A percentile compares a stretch with the other conserved stretches of the same genome.
phyloP scores from a whole-genome alignment of 352 stramenopile genomes.

The Hyaloperonospora brassicae region DNA sequence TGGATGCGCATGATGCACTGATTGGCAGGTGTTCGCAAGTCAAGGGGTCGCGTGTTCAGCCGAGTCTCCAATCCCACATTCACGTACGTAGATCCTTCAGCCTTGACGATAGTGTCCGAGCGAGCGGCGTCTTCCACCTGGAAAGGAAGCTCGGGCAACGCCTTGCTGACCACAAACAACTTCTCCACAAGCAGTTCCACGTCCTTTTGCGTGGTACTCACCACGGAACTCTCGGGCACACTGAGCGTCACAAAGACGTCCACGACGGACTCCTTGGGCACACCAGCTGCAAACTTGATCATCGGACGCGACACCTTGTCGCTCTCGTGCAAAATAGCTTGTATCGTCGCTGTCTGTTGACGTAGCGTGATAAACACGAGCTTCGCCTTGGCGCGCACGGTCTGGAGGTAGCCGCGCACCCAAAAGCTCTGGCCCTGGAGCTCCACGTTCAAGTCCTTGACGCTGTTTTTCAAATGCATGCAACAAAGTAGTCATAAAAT shows the following conservation, averaged over 20 bases:
- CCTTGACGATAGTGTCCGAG: slow-evolving; percentile 79
- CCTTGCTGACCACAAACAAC: slow-evolving; percentile 94
- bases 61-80: slow-evolving; percentile 87
- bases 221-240: slow-evolving; percentile 82
- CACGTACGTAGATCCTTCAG: slow-evolving; percentile 77
- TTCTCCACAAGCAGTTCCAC: slow-evolving; percentile 93
- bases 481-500: slow-evolving; percentile 5
- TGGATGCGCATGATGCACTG: slow-evolving; percentile 98
- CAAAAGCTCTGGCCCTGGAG: slow-evolving; percentile 87
- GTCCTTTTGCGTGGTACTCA: slow-evolving; percentile 90
- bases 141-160: slow-evolving; percentile 85
- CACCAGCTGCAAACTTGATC: slow-evolving; percentile 93
- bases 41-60: slow-evolving; percentile 94
- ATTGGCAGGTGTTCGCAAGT: slow-evolving; percentile 97
- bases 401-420: slow-evolving; percentile 93
- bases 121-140: slow-evolving; percentile 94
- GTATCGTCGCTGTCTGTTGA: slow-evolving; percentile 93
- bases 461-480: slow-evolving; percentile 1
- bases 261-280: slow-evolving; percentile 95
- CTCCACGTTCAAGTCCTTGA: slow-evolving; percentile 66
- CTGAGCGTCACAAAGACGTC: slow-evolving; percentile 92
- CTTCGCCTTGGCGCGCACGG: slow-evolving; percentile 90
- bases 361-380: slow-evolving; percentile 96
- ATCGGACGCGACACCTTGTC: slow-evolving; percentile 90
- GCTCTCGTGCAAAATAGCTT: slow-evolving; percentile 86